These are phyloP conservation scores for Blastobotrys raffinosifermentans DNA, from an alignment of 1,139 yeast genomes.

Conservation along the genomic window DNA sequence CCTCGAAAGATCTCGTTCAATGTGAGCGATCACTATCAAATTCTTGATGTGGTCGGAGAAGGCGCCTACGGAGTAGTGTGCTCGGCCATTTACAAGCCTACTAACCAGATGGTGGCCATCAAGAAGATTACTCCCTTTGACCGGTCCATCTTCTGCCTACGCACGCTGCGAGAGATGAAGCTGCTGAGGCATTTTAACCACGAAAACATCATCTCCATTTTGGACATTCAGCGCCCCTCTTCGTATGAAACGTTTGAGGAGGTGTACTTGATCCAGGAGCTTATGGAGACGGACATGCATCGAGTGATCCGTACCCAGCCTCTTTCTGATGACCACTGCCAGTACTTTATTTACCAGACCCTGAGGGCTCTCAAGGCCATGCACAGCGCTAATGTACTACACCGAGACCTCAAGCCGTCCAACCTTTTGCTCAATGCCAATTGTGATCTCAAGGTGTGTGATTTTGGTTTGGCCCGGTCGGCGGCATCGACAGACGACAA, in stretches of 20 bases:
- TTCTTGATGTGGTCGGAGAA: conserved; percentile 83
- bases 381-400: conserved; percentile 88
- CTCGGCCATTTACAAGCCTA: conserved; percentile 82
- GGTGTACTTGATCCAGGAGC: conserved; percentile 87
- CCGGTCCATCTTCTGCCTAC: conserved; percentile 80
- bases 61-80: conserved; percentile 99
- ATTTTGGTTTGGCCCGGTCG: conserved; percentile 84
- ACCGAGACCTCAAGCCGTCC: conserved; percentile 88
- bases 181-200: conserved; percentile 81
- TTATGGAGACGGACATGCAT: conserved; percentile 94
- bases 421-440: conserved; percentile 81
- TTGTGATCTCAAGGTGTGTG: conserved; percentile 91
- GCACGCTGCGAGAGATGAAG: conserved; percentile 87
- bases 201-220: conserved; percentile 84
- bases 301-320: conserved; percentile 82
- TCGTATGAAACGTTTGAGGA: conserved; percentile 72
- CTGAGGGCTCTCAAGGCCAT: conserved; percentile 82
- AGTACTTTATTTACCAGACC: conserved; percentile 87
- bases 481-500: conserved; percentile 50
- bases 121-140: conserved; percentile 94
- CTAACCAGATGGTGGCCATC: conserved; percentile 87
- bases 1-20: conserved; percentile 65
- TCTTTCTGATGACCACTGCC: conserved; percentile 86
- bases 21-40: conserved; percentile 81
- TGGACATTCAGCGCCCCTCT: conserved; percentile 86